Percentiles rank a stretch among this genome's conserved stretches.
These are phyloP conservation scores for Blastobotrys serpentis DNA, from an alignment of 1,139 yeast genomes.

Conservation along the genomic window DNA sequence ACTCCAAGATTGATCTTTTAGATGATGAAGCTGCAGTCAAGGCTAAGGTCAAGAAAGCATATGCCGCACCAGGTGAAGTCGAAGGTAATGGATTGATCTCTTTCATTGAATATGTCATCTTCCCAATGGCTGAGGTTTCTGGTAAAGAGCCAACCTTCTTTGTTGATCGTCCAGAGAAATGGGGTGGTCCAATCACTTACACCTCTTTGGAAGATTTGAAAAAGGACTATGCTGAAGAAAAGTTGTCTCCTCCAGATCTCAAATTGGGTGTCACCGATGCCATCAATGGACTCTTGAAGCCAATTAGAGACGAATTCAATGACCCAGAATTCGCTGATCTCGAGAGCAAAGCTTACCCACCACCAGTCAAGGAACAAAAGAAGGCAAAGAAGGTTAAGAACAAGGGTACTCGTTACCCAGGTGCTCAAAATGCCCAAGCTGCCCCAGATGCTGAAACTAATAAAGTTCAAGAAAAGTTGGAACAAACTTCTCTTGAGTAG, in stretches of 20 bases:
- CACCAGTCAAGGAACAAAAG: constrained; percentile 53
- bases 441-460: constrained; percentile 27
- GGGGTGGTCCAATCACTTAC: constrained; percentile 88
- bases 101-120: constrained; percentile 77
- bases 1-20: constrained; percentile 88
- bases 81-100: constrained; percentile 89
- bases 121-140: constrained; percentile 76
- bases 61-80: constrained; percentile 92
- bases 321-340: constrained; percentile 74
- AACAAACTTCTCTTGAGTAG: constrained; percentile 29
- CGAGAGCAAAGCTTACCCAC: constrained; percentile 80
- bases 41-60: constrained; percentile 90
- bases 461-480: constrained; percentile 38
- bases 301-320: constrained; percentile 70
- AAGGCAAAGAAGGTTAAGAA: constrained; percentile 72
- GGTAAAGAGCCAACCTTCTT: constrained; percentile 57
- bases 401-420: constrained; percentile 85
- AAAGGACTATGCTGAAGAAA: constrained; percentile 66
- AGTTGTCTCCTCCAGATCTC: constrained; percentile 88
- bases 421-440: constrained; percentile 39
- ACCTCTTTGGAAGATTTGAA: constrained; percentile 66
- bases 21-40: constrained; percentile 86
- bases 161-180: constrained; percentile 91
- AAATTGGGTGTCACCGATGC: constrained; percentile 88
- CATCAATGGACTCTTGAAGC: constrained; percentile 75